Conservation (phyloP, 768 basidiomycete species). For the Boletus speciosus region DNA sequence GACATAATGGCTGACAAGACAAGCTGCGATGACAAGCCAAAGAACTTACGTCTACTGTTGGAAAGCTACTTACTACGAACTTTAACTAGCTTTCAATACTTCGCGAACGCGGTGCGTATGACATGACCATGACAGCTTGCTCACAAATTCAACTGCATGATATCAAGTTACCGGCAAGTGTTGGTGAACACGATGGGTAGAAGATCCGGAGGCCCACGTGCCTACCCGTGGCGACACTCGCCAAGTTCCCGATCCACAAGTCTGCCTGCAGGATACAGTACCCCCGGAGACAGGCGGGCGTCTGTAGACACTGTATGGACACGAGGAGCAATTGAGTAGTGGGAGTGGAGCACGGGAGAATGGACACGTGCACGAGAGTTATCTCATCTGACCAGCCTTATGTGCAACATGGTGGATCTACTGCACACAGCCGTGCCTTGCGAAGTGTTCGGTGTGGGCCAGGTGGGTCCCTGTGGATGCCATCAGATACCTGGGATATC, state of each 20-base stretch:
- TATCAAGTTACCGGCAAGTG: slow-evolving; percentile 14
- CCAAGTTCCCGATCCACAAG: slow-evolving; percentile 15
- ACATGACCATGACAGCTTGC: background rate
- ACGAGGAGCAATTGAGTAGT: slow-evolving; percentile 16
- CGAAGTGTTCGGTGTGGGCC: background rate
- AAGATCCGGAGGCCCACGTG: slow-evolving; percentile 24
- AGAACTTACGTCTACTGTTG: slow-evolving; percentile 6
- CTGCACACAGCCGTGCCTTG: background rate
- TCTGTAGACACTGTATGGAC: slow-evolving; percentile 3
- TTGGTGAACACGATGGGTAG: slow-evolving; percentile 14
- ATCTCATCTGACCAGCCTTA: slow-evolving; percentile 2
- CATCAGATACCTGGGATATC: background rate
- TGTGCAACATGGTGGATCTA: background rate
- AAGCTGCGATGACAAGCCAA: background rate
- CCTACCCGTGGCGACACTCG: slow-evolving; percentile 4
- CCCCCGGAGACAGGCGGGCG: slow-evolving; percentile 7
- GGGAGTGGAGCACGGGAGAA: slow-evolving; percentile 7
- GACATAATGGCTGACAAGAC: background rate
- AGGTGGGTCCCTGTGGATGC: background rate
- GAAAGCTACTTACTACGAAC: background rate
- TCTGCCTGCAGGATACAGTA: slow-evolving; percentile 22
- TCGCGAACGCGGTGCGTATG: background rate
- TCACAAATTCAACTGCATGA: slow-evolving; percentile 8
- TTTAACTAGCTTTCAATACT: background rate
- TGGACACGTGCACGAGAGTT: slow-evolving; percentile 20